Evolutionary conservation across 805 yeast species (phyloP).

Genomic region (Candida cerambycidarum): DNA sequence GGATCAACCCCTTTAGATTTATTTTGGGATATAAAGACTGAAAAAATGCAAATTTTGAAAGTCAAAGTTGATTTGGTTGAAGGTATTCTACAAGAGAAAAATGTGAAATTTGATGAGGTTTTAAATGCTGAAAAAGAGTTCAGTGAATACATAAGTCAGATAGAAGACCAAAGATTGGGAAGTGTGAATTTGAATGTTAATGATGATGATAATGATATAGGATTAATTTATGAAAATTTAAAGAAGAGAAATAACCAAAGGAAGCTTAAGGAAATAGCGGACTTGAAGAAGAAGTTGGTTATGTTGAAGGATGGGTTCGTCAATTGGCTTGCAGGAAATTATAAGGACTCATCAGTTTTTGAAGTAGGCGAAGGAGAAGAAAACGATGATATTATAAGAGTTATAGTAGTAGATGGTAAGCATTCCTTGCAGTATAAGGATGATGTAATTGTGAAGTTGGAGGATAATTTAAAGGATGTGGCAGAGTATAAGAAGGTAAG

Average conservation of each 20-base stretch:
- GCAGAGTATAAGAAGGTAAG: neutral
- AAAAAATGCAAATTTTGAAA: slow-evolving; percentile 52
- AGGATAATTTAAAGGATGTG: neutral
- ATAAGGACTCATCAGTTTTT: slow-evolving; percentile 3
- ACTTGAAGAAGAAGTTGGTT: slow-evolving; percentile 15
- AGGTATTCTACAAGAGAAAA: slow-evolving; percentile 35
- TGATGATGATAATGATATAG: slow-evolving; percentile 23
- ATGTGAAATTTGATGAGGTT: slow-evolving; percentile 14
- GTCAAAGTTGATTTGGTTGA: slow-evolving; percentile 61
- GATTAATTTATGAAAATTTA: slow-evolving; percentile 27
- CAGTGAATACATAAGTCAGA: slow-evolving; percentile 11
- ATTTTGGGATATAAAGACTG: slow-evolving; percentile 72
- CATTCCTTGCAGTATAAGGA: neutral
- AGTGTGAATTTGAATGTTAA: slow-evolving; percentile 20
- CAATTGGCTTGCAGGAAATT: slow-evolving; percentile 16
- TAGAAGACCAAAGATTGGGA: slow-evolving; percentile 31
- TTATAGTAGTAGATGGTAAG: neutral
- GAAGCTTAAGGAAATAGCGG: slow-evolving; percentile 13
- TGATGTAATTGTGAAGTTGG: neutral
- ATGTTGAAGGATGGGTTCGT: slow-evolving; percentile 12
- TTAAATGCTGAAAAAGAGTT: slow-evolving; percentile 11
- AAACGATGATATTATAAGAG: neutral
- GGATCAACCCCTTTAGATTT: slow-evolving; percentile 79
- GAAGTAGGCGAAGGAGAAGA: neutral
- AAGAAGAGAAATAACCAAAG: slow-evolving; percentile 22